Evolutionary conservation across 2,329 filamentous ascomycete genomes (phyloP).

Genomic region (Zymoseptoria passerinii): DNA sequence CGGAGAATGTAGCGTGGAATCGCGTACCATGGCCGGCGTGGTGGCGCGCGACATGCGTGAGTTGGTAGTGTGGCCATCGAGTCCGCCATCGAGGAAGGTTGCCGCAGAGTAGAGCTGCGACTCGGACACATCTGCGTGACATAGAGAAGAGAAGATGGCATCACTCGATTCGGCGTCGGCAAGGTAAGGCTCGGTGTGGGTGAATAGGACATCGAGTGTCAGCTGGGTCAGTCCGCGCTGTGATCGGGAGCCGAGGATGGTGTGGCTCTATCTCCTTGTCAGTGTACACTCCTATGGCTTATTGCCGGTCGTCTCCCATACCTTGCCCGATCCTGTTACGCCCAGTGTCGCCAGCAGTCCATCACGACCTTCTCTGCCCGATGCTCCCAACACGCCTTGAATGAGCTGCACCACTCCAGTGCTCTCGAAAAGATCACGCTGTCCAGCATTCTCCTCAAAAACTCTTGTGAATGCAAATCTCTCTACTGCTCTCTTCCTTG

Average conservation of each 20-base stretch:
- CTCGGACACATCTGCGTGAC: conserved; percentile 71
- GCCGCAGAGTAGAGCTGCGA: conserved; percentile 66
- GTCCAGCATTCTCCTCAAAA: conserved; percentile 76
- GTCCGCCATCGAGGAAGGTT: conserved; percentile 70
- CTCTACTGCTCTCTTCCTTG: conserved; percentile 77
- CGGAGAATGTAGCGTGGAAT: conserved; percentile 14
- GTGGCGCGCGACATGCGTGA: conserved; percentile 34
- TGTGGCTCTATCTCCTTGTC: conserved; percentile 63
- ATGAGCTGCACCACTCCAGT: conserved; percentile 67
- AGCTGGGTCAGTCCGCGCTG: conserved; percentile 90
- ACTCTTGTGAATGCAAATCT: conserved; percentile 91
- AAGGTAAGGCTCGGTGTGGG: conserved; percentile 65
- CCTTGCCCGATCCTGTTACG: conserved; percentile 94
- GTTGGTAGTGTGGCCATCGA: conserved; percentile 51
- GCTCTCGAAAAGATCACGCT: conserved; percentile 78
- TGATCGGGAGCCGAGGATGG: conserved; percentile 78
- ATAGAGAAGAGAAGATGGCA: conserved; percentile 63
- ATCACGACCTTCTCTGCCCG: conserved; percentile 73
- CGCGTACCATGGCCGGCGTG: conserved; percentile 40
- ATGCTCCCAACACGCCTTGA: conserved; percentile 67
- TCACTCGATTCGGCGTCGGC: conserved; percentile 51
- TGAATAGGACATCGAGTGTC: conserved; percentile 80
- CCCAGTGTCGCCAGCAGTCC: conserved; percentile 84
- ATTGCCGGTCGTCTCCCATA: conserved; percentile 31
- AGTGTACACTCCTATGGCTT: conserved; percentile 2